These are phyloP conservation scores for Pseudocercospora fijiensis DNA, from an alignment of 2,329 filamentous ascomycete species.

Conservation along the genomic window DNA sequence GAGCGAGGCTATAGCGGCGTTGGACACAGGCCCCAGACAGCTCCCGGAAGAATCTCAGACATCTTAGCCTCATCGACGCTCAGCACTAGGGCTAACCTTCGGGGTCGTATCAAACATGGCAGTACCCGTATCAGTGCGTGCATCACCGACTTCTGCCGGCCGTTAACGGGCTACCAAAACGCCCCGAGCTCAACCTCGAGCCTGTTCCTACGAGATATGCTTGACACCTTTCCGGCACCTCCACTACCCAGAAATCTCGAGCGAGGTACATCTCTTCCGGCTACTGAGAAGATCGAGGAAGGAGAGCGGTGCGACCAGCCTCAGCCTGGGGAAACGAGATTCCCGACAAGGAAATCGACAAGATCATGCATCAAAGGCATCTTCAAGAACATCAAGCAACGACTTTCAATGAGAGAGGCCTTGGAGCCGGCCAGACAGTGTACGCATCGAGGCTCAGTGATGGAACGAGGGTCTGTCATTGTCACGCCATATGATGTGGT, in stretches of 20 bases:
- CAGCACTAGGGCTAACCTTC: not conserved
- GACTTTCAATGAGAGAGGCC: not conserved
- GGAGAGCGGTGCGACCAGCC: no score
- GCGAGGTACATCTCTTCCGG: no score
- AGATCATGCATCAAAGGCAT: not conserved
- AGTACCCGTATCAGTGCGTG: not conserved
- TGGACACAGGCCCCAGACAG: not conserved
- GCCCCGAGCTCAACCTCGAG: not conserved
- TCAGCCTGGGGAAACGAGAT: not conserved
- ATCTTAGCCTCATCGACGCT: no score
- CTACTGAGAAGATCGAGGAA: no score
- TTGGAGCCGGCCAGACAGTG: not conserved
- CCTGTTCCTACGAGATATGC: not conserved
- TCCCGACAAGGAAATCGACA: not conserved
- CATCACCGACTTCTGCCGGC: not conserved
- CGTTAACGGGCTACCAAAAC: not conserved
- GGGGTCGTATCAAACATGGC: not conserved
- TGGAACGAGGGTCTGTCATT: not conserved
- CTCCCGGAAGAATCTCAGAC: not conserved
- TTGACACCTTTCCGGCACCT: not conserved
- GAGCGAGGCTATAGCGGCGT: not conserved
- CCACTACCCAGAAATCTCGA: not conserved
- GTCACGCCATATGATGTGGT: not conserved
- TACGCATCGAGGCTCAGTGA: slow-evolving; percentile 2
- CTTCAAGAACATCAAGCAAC: slow-evolving; percentile 1